Evolutionary conservation across 1,139 yeast genomes (phyloP).

Genomic region (Nakaseomyces delphensis): DNA sequence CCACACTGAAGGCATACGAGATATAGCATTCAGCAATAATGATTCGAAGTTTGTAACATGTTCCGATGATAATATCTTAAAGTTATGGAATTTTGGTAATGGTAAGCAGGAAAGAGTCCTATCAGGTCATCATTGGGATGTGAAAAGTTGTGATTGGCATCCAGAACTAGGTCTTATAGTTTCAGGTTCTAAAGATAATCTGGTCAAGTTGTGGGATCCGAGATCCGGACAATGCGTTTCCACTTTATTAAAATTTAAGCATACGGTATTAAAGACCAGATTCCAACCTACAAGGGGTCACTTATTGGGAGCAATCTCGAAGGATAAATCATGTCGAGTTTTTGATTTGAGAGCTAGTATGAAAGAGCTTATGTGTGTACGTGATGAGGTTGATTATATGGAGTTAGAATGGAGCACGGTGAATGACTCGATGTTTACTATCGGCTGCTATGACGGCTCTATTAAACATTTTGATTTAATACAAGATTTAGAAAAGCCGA

Average conservation of each 20-base stretch:
- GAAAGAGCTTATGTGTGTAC: slow-evolving; percentile 64
- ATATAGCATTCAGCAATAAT: slow-evolving; percentile 79
- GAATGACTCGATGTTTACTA: slow-evolving; percentile 68
- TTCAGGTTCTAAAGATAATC: slow-evolving; percentile 87
- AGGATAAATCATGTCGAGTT: slow-evolving; percentile 81
- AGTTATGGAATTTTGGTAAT: slow-evolving; percentile 90
- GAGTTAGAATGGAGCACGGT: slow-evolving; percentile 90
- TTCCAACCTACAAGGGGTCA: slow-evolving; percentile 54
- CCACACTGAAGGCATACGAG: slow-evolving; percentile 74
- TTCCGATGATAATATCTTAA: slow-evolving; percentile 81
- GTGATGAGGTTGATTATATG: slow-evolving; percentile 80
- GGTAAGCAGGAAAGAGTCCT: slow-evolving; percentile 76
- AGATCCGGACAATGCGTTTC: slow-evolving; percentile 62
- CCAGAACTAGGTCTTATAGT: slow-evolving; percentile 75
- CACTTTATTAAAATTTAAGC: slow-evolving; percentile 86
- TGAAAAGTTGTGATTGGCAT: slow-evolving; percentile 96
- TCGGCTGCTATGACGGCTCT: slow-evolving; percentile 88
- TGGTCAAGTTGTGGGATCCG: slow-evolving; percentile 95
- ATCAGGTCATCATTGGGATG: slow-evolving; percentile 98
- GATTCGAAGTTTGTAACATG: slow-evolving; percentile 87
- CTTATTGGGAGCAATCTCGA: slow-evolving; percentile 73
- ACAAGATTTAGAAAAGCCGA: slow-evolving; percentile 40
- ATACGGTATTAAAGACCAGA: slow-evolving; percentile 75
- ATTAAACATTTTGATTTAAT: slow-evolving; percentile 68
- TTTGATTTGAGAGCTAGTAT: slow-evolving; percentile 72